Evolutionary conservation across 2,329 filamentous ascomycete genomes (phyloP), one percentile per base, ranked within the genome.

Genomic region (Arthrinium phaeospermum): DNA sequence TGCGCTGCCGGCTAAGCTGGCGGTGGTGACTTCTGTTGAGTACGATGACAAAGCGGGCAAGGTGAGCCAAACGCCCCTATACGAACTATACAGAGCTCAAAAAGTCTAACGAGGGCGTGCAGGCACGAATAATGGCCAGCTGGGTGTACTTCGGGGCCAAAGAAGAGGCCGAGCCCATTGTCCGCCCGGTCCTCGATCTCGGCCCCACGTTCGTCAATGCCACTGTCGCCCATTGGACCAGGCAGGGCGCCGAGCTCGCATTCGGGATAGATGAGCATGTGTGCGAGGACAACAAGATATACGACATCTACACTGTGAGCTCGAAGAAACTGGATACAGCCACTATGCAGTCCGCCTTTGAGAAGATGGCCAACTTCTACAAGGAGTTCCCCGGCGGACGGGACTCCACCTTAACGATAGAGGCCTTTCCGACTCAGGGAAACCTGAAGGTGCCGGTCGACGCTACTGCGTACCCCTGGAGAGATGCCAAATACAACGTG

Each of bases 401-500:
- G 3, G 27, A 37, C 4, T 71, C 1, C 3, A 44, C 24, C 10
- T 2, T 51, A 6, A 19, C 72, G 1, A 22, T 77, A 5, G 76
- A 76, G 22, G 72, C 69, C 0, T 76, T 77, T 30, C 69, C 74
- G 0, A 75, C 70, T 13, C 51, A 77, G 3, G 76, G 75, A 6
- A 53, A 70, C 2, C 4, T 19, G 0, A 72, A 75, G 0, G 72
- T 76, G 1, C 68, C 72, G 0, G 67, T 74, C 19, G 73, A 75
- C 7, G 47, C 68, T 1, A 79, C 78, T 1, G 77, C 78, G 0
- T 80, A 78, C 27, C 74, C 78, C 13, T 44, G 77, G 78, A 70
- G 78, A 16, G 75, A 79, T 12, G 24, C 75, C 13, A 41, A 41
- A 41, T 41, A 41, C 37, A 41, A 41, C 37, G 37, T 41, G 37